These are phyloP conservation scores for Pythium monospermum DNA, from an alignment of 352 stramenopile species.

Conservation along the genomic window DNA sequence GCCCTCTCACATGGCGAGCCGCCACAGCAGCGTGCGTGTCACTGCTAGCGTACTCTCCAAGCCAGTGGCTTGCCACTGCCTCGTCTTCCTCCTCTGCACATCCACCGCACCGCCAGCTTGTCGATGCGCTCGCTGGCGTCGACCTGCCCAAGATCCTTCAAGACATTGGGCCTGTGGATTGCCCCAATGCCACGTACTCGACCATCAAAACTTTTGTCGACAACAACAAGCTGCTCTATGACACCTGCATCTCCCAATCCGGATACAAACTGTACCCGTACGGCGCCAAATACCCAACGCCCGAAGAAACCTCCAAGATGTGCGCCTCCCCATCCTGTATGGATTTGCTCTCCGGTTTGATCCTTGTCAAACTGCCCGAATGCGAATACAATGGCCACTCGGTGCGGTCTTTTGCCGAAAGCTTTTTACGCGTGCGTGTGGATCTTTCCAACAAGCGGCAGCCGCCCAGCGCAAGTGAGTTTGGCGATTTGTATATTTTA, in stretches of 20 bases:
- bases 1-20: too few species aligned
- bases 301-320: constrained; percentile 17
- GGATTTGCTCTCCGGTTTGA: constrained; percentile 24
- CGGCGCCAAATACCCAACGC: constrained; percentile 10
- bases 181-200: constrained; percentile 2
- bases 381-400: constrained; percentile 25
- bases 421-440: constrained; percentile 24
- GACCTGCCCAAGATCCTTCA: constrained; percentile 12
- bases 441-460: constrained; percentile 14
- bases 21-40: too few species aligned
- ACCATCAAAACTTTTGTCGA: constrained; percentile 21
- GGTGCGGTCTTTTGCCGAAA: constrained; percentile 19
- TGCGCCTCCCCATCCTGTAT: constrained; percentile 21
- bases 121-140: not conserved
- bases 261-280: constrained; percentile 23
- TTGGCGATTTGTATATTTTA: constrained; percentile 25
- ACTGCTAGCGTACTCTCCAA: too few species aligned
- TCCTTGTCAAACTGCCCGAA: constrained; percentile 27
- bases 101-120: too few species aligned
- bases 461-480: constrained; percentile 17
- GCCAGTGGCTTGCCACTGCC: too few species aligned
- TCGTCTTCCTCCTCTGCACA: too few species aligned
- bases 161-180: constrained; percentile 14
- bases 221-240: constrained; percentile 19
- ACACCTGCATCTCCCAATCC: constrained; percentile 20